Evolutionary conservation across 179 eudicot species (phyloP).

Genomic region (Silene coronaria): DNA sequence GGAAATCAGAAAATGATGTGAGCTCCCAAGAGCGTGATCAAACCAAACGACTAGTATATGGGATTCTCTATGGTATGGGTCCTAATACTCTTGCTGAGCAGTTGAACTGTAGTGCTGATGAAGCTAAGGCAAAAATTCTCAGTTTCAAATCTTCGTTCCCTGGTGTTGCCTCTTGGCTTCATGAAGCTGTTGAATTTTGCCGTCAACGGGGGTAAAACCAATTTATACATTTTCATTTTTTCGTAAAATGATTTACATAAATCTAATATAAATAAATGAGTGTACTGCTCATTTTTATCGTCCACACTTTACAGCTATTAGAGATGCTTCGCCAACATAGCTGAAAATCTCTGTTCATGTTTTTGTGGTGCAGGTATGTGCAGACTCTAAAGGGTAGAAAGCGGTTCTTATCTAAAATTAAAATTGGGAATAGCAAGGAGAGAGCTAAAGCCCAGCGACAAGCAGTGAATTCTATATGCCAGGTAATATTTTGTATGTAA

Average conservation of each 20-base stretch:
- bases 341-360: constrained; percentile 11
- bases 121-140: constrained; percentile 68
- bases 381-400: constrained; percentile 87
- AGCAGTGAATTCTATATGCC: constrained; percentile 98
- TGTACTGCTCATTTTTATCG: too few species aligned
- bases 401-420: constrained; percentile 81
- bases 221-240: neutral
- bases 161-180: constrained; percentile 93
- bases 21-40: constrained; percentile 81
- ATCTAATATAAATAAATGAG: neutral
- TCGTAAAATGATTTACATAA: neutral
- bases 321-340: neutral
- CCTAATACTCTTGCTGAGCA: constrained; percentile 79
- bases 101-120: constrained; percentile 68
- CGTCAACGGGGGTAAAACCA: constrained; percentile 64
- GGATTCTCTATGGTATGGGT: constrained; percentile 97
- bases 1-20: constrained; percentile 54
- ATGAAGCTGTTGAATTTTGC: constrained; percentile 72
- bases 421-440: constrained; percentile 71
- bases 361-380: constrained; percentile 53
- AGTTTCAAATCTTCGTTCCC: constrained; percentile 77
- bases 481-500: constrained; percentile 39
- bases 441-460: constrained; percentile 95
- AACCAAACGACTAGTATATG: constrained; percentile 83
- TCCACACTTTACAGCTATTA: too few species aligned